Evolutionary conservation across 2,329 filamentous ascomycete genomes (phyloP), one percentile per base, ranked within the genome.

Genomic region (Fusarium sp.): DNA sequence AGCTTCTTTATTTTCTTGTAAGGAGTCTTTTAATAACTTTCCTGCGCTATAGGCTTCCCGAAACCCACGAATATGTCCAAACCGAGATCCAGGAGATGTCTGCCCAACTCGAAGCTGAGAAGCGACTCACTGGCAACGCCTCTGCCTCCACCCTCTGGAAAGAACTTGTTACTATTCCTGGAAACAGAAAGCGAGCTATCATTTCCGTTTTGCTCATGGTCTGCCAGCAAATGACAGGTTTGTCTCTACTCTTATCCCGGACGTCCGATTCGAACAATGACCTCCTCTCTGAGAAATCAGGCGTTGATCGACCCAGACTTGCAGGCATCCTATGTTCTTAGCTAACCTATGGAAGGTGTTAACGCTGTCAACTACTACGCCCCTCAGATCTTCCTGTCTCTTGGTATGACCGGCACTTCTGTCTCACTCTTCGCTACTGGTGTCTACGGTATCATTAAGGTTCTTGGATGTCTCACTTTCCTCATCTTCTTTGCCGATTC

Each of bases 381-480:
- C 0, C 91, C 91, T 0, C 85, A 87, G 58, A 92, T 93, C 72
- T 93, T 93, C 81, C 80, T 81, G 45, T 84, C 88, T 70, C 82
- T 93, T 4, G 91, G 91, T 19, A 83, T 93, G 71, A 78, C 76
- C 25, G 81, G 82, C 14, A 88, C 85, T 8, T 77, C 84, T 41
- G 84, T 86, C 42, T 87, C 86, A 19, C 86, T 93, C 25, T 91
- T 93, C 76, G 90, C 91, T 7, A 93, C 91, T 0, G 91, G 91
- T 42, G 86, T 93, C 69, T 93, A 93, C 75, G 91, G 91, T 26
- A 85, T 93, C 56, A 87, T 92, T 58, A 93, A 93, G 78, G 89
- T 90, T 79, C 79, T 83, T 12, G 86, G 88, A 41, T 91, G 89
- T 74, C 83, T 85, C 7, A 75, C 84, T 55, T 93, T 93, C 82